Conservation (phyloP, 2,329 filamentous ascomycete genomes). For the Fusarium sp. region DNA sequence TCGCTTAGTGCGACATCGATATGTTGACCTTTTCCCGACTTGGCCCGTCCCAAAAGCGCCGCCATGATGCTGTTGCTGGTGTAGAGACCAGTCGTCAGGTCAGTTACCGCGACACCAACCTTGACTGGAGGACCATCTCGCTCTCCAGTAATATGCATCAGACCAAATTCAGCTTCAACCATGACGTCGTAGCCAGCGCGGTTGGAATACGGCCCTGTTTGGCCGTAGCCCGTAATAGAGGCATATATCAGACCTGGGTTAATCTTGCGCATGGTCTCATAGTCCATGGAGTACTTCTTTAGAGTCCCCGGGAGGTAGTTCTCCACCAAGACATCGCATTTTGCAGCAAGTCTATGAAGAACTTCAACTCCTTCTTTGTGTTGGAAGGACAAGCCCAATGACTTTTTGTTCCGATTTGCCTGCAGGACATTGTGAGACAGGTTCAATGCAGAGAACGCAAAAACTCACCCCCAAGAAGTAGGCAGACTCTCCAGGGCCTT, state of each 20-base stretch:
- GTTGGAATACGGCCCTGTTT: slow-evolving; percentile 87
- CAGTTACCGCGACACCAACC: slow-evolving; percentile 95
- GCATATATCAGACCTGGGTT: slow-evolving; percentile 92
- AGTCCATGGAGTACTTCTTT: slow-evolving; percentile 92
- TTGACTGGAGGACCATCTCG: slow-evolving; percentile 93
- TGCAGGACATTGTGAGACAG: slow-evolving; percentile 48
- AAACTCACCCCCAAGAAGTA: slow-evolving; percentile 86
- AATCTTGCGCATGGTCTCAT: slow-evolving; percentile 77
- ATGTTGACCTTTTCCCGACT: slow-evolving; percentile 84
- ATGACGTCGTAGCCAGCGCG: slow-evolving; percentile 98
- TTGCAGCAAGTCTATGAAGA: slow-evolving; percentile 81
- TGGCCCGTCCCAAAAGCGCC: slow-evolving; percentile 78
- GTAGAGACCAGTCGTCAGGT: slow-evolving; percentile 93
- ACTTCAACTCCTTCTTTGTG: slow-evolving; percentile 84
- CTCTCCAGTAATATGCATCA: slow-evolving; percentile 97
- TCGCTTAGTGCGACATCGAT: slow-evolving; percentile 92
- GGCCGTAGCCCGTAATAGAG: slow-evolving; percentile 95
- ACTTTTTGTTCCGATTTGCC: slow-evolving; percentile 98
- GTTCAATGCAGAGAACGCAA: neutral
- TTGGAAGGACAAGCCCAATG: slow-evolving; percentile 88
- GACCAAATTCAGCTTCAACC: slow-evolving; percentile 96
- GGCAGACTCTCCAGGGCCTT: slow-evolving; percentile 88
- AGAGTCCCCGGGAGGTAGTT: slow-evolving; percentile 93
- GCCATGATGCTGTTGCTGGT: slow-evolving; percentile 97
- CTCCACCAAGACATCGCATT: slow-evolving; percentile 93